Evolutionary conservation across 2,329 filamentous ascomycete species (phyloP), one percentile per base, ranked within the genome.

Genomic region (Ceratocystis diversiconidia): DNA sequence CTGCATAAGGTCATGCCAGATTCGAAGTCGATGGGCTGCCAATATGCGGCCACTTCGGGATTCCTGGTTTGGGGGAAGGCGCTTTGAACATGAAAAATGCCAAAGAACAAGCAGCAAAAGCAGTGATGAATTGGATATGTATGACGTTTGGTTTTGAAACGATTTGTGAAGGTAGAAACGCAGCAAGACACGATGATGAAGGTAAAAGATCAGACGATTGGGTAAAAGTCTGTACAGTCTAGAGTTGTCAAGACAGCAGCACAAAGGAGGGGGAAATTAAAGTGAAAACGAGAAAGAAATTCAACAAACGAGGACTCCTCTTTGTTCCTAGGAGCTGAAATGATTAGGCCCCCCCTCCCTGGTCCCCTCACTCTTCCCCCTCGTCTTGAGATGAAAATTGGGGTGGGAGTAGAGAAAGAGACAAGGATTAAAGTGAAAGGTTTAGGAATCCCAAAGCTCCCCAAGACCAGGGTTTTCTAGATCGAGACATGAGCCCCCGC

Each of bases 1-100:
- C 25, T 59, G 55, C 55, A 59, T 30, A 59, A 41, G 55, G 55
- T 59, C 55, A 59, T 59, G 55, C 55, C 55, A 59, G 55, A 59
- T 59, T 41, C 55, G 25, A 59, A 30, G 55, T 59, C 55, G 55
- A 59, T 59, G 17, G 36, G 55, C 55, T 59, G 55, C 55, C 30
- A 59, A 25, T 32, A 59, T 59, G 55, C 55, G 55, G 55, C 55
- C 55, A 59, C 55, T 59, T 59, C 28, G 55, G 55, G 55, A 59
- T 59, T 59, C 55, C 55, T 59, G 25, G 30, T 59, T 59, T 7
- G 55, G 55, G 19, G 32, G 17, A 52, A 12, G 36, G 22, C 55
- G 55, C 55, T 59, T 59, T 59, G 55, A 59, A 59, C 55, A 59
- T 41, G 8, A 15, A 41, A 41, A 41, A 41, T 41, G 36, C 36